These are phyloP conservation scores for Phytophthora quininea DNA, from an alignment of 352 stramenopile species.

Conservation along the genomic window DNA sequence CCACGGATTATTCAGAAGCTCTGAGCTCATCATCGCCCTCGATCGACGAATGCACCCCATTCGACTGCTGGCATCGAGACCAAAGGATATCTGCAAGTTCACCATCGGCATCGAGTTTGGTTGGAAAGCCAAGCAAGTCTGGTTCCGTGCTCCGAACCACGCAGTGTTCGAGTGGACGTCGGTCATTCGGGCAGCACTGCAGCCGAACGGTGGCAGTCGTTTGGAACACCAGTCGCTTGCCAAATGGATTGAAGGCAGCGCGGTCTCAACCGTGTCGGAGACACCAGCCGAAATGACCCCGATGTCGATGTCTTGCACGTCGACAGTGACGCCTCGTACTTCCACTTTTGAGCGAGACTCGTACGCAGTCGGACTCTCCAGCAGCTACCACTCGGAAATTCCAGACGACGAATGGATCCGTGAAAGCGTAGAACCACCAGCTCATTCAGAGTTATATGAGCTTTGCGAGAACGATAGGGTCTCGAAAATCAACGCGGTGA, in stretches of 20 bases:
- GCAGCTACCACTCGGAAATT: conserved; percentile 32
- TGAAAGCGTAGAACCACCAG: neutral
- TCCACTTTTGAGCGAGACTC: conserved; percentile 23
- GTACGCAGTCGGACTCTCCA: conserved; percentile 19
- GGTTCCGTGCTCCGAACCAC: conserved; percentile 25
- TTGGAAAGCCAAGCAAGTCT: conserved; percentile 23
- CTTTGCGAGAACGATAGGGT: neutral
- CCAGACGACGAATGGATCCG: conserved; percentile 34
- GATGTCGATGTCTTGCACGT: conserved; percentile 8
- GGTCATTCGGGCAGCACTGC: conserved; percentile 31
- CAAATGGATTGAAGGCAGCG: conserved; percentile 24
- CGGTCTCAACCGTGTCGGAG: conserved; percentile 13
- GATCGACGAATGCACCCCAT: conserved; percentile 34
- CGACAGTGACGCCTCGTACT: neutral
- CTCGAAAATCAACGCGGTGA: neutral
- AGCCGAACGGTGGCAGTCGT: conserved; percentile 3
- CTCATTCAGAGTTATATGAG: neutral
- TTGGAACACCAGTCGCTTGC: conserved; percentile 21
- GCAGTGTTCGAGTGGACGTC: conserved; percentile 34
- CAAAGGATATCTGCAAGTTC: conserved; percentile 24
- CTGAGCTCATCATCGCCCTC: conserved; percentile 21
- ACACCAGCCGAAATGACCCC: neutral
- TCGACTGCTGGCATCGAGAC: conserved; percentile 19
- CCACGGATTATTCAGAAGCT: conserved; percentile 22
- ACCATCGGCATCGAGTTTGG: conserved; percentile 33